Evolutionary conservation across 2,329 filamentous ascomycete species (phyloP).

Genomic region (Fusarium lateritium): DNA sequence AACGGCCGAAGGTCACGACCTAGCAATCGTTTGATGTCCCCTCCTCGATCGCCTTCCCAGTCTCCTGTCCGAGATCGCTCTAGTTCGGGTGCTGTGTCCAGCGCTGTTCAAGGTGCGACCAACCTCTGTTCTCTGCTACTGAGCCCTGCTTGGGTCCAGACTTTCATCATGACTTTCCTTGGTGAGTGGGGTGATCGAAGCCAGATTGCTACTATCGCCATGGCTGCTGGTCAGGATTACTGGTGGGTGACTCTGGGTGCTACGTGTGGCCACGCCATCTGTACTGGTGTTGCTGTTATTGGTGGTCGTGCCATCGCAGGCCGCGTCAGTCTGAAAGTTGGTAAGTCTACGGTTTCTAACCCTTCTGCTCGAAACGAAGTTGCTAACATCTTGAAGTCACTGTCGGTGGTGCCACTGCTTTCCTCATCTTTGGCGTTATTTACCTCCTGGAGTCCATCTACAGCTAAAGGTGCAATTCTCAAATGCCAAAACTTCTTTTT

Average conservation of each 20-base stretch:
- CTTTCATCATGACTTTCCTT: slow-evolving; percentile 98
- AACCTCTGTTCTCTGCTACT: slow-evolving; percentile 91
- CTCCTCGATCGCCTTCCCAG: slow-evolving; percentile 84
- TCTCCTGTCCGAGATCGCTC: slow-evolving; percentile 76
- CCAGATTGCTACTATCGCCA: slow-evolving; percentile 98
- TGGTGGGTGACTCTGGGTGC: slow-evolving; percentile 98
- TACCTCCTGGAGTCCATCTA: slow-evolving; percentile 88
- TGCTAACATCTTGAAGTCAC: slow-evolving; percentile 75
- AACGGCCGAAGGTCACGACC: slow-evolving; percentile 78
- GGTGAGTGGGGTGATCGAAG: slow-evolving; percentile 98
- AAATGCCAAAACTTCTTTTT: slow-evolving; percentile 21
- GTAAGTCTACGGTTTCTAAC: slow-evolving; percentile 71
- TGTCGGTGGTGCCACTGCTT: slow-evolving; percentile 89
- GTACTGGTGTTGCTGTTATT: slow-evolving; percentile 91
- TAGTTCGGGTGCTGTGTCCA: slow-evolving; percentile 56
- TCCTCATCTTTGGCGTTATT: slow-evolving; percentile 91
- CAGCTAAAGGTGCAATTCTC: slow-evolving; percentile 53
- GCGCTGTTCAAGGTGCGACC: slow-evolving; percentile 74
- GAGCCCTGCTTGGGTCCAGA: slow-evolving; percentile 98
- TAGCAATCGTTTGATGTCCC: slow-evolving; percentile 83
- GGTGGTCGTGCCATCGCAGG: slow-evolving; percentile 94
- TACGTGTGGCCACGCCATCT: slow-evolving; percentile 86
- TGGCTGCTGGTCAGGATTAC: slow-evolving; percentile 98
- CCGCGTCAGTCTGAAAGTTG: slow-evolving; percentile 93
- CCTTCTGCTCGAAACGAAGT: neutral